These are phyloP conservation scores for Boechera divaricarpa DNA, from an alignment of 345 rosid species.

Conservation along the genomic window DNA sequence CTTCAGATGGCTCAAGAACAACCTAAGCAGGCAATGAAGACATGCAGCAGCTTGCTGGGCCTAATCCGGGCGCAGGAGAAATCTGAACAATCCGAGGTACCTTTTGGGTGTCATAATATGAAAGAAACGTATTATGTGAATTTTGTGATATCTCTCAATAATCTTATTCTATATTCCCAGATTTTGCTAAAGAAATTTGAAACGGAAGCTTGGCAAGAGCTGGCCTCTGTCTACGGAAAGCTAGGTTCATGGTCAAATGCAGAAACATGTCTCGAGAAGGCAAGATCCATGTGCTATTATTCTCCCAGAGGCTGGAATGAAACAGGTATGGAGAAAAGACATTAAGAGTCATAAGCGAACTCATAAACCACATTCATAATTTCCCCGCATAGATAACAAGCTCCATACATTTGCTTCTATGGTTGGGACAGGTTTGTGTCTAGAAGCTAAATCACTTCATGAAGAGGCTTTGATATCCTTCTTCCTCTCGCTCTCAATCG, in stretches of 20 bases:
- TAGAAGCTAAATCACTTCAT: conserved; percentile 68
- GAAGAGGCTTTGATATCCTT: conserved; percentile 78
- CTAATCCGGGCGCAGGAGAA: conserved; percentile 76
- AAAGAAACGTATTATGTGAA: conserved; percentile 14
- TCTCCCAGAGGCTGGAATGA: conserved; percentile 84
- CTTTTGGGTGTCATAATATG: conserved; percentile 25
- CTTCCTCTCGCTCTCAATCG: conserved; percentile 69
- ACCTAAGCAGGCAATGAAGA: conserved; percentile 88
- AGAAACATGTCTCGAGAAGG: conserved; percentile 71
- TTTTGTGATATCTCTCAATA: conserved; percentile 27
- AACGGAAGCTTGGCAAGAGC: conserved; percentile 82
- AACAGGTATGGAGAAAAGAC: conserved; percentile 55
- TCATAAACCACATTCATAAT: background rate
- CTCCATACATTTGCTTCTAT: conserved; percentile 4
- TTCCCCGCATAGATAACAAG: background rate
- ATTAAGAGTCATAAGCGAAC: background rate
- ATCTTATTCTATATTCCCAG: conserved; percentile 48
- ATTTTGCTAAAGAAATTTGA: conserved; percentile 56
- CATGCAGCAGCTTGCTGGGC: conserved; percentile 78
- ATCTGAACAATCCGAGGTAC: conserved; percentile 57
- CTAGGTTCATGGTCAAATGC: conserved; percentile 75
- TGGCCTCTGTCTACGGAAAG: conserved; percentile 68
- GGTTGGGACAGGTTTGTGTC: conserved; percentile 61
- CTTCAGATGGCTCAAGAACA: conserved; percentile 84
- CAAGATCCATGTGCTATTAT: conserved; percentile 62